These are phyloP conservation scores for Liquidambar formosana DNA, from an alignment of 164 flowering plant genomes.

Conservation along the genomic window DNA sequence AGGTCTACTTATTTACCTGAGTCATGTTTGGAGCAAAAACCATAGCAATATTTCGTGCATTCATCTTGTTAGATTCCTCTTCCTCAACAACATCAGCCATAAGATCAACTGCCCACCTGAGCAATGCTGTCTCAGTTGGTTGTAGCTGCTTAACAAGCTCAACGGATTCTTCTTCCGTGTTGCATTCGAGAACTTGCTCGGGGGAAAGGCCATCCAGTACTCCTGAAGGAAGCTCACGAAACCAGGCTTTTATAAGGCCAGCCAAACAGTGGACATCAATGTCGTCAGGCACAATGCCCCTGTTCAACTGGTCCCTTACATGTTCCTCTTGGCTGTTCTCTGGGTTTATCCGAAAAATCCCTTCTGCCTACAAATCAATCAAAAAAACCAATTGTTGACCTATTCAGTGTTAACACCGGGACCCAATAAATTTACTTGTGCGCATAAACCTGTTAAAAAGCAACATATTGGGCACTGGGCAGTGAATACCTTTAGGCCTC, in stretches of 20 bases:
- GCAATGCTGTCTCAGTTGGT: slow-evolving; percentile 81
- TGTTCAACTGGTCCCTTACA: slow-evolving; percentile 84
- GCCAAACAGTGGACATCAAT: slow-evolving; percentile 97
- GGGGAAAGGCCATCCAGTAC: slow-evolving; percentile 95
- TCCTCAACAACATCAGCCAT: slow-evolving; percentile 97
- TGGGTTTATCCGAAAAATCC: slow-evolving; percentile 91
- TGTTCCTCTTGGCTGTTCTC: slow-evolving; percentile 91
- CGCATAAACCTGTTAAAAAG: no score
- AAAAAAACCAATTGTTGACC: not conserved
- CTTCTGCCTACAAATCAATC: slow-evolving; percentile 69
- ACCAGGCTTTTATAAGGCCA: slow-evolving; percentile 95
- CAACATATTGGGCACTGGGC: no score
- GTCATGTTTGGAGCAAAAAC: slow-evolving; percentile 98
- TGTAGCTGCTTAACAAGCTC: slow-evolving; percentile 74
- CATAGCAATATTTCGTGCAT: slow-evolving; percentile 93
- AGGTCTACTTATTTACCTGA: slow-evolving; percentile 46
- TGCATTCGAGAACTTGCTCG: slow-evolving; percentile 84
- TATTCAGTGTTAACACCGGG: not conserved
- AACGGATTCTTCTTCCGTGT: slow-evolving; percentile 73
- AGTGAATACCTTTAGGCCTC: slow-evolving; percentile 72
- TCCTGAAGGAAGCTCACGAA: slow-evolving; percentile 89
- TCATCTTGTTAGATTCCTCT: slow-evolving; percentile 91
- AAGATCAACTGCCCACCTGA: slow-evolving; percentile 90
- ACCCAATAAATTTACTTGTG: no score
- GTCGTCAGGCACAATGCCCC: slow-evolving; percentile 81